Percentiles rank a stretch among this genome's conserved stretches.
phyloP scores from a whole-genome alignment of 1,284 basidiomycete species.

The Malassezia pachydermatis region DNA sequence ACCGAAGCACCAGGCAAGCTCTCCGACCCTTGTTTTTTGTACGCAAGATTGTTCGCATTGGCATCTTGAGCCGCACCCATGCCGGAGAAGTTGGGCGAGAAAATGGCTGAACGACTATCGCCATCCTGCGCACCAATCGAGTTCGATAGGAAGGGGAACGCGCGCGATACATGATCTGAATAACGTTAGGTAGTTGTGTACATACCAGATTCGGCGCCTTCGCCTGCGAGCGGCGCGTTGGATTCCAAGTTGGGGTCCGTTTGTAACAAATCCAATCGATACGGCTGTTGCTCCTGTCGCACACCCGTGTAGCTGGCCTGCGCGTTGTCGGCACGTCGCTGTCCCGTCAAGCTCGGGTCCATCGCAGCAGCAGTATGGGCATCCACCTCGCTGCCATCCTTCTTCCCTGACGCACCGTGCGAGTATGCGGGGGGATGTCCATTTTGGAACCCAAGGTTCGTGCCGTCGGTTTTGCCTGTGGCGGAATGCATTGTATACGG shows the following conservation, averaged over 20 bases:
- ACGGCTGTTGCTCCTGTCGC: slow-evolving; percentile 16
- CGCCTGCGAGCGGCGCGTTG: slow-evolving; percentile 12
- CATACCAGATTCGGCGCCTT: slow-evolving; percentile 11
- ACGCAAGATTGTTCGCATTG: not conserved
- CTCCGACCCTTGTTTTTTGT: slow-evolving; percentile 7
- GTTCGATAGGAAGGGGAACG: slow-evolving; percentile 18
- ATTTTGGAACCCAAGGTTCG: slow-evolving; percentile 10
- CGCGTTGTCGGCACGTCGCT: slow-evolving; percentile 9
- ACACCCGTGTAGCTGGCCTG: slow-evolving; percentile 13
- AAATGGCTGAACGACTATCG: slow-evolving; percentile 14
- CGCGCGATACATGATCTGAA: slow-evolving; percentile 15
- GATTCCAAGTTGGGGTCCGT: slow-evolving; percentile 18
- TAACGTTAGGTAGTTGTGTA: not conserved
- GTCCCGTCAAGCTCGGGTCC: slow-evolving; percentile 15
- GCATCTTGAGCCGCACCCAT: not conserved
- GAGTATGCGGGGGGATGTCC: slow-evolving; percentile 6
- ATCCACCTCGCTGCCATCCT: not conserved
- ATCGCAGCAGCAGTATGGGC: slow-evolving; percentile 4
- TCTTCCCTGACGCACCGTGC: slow-evolving; percentile 1
- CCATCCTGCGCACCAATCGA: slow-evolving; percentile 14
- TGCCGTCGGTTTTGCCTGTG: slow-evolving; percentile 8
- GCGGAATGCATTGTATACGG: slow-evolving; percentile 11
- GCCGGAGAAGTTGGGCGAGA: slow-evolving; percentile 16
- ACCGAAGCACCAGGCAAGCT: too few species aligned
- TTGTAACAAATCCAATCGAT: slow-evolving; percentile 17